Base-by-base conservation (phyloP, 257 asterid species). In the Solanum sejunctum region DNA sequence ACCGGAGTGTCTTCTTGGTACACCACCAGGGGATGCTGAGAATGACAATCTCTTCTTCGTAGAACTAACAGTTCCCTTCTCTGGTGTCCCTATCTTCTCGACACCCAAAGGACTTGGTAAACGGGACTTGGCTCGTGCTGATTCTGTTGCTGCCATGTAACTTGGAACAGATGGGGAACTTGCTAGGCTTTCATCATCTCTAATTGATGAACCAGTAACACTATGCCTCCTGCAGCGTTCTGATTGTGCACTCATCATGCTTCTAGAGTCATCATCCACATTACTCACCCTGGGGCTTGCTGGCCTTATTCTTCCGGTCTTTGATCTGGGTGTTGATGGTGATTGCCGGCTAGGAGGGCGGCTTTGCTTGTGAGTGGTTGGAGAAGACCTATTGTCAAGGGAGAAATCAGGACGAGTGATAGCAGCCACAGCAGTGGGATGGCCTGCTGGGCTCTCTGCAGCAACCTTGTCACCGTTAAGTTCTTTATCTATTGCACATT, bases 151-250 rank as follows among this genome's bases (percentile, higher is more conserved):
- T 7, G 88, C 89, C 98, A 94, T 93, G 91, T 94, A 95, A 81
- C 97, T 84, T 7, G 94, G 98, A 57, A 90, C 83, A 6, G 92
- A 83, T 43, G 93, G 88, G 3, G 95, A 92, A 89, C 97, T 92
- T 13, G 89, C 89, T 3, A 92, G 89, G 87, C 98, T 96, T 85
- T 93, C 98, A 51, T 95, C 98, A 36, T 96, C 98, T 88, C 96
- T 89, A 81, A 89, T 89, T 0, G 94, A 93, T 23, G 98, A 93
- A 32, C 97, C 91, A 0, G 92, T 93, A 51, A 87, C 58, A 88
- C 97, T 95, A 58, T 88, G 93, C 90, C 95, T 92, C 86, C 92
- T 84, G 54, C 88, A 91, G 20, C 91, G 83, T 9, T 96, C 96
- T 6, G 98, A 92, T 39, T 86, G 92, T 2, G 83, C 85, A 63